Evolutionary conservation across 106 monocot species (phyloP).

Genomic region (Platanthera zijinensis): DNA sequence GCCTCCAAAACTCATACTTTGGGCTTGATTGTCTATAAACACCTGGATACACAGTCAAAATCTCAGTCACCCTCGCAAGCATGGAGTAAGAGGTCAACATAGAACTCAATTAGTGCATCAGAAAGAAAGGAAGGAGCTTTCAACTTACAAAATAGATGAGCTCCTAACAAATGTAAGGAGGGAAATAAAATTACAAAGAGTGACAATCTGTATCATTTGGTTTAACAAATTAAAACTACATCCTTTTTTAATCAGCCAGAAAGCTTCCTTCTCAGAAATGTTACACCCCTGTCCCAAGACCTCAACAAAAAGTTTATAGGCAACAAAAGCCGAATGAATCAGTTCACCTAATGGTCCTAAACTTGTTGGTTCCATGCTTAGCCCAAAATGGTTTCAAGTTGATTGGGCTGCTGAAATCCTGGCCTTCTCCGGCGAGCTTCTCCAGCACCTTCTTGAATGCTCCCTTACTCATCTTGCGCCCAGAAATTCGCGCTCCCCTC

Average conservation of each 20-base stretch:
- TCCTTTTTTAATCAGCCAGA: not conserved
- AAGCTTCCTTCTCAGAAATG: constrained; percentile 4
- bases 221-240: constrained; percentile 1
- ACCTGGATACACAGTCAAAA: not conserved
- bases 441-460: constrained; percentile 57
- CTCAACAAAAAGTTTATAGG: constrained; percentile 16
- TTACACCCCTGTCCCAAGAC: constrained; percentile 7
- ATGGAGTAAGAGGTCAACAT: not conserved
- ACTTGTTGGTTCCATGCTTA: constrained; percentile 61
- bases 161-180: not conserved
- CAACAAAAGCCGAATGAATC: not conserved
- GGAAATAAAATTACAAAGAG: not conserved
- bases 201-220: not conserved
- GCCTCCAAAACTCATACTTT: no score
- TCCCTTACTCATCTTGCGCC: constrained; percentile 51
- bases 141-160: not conserved
- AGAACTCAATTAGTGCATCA: not conserved
- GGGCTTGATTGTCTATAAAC: not conserved
- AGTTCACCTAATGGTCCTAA: constrained; percentile 46
- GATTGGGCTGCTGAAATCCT: constrained; percentile 41
- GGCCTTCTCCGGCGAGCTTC: constrained; percentile 44
- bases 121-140: not conserved
- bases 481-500: constrained; percentile 41
- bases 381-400: constrained; percentile 49
- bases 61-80: not conserved